These are phyloP conservation scores for Begonia fuchsioides DNA, from an alignment of 306 rosid species.

Conservation along the genomic window DNA sequence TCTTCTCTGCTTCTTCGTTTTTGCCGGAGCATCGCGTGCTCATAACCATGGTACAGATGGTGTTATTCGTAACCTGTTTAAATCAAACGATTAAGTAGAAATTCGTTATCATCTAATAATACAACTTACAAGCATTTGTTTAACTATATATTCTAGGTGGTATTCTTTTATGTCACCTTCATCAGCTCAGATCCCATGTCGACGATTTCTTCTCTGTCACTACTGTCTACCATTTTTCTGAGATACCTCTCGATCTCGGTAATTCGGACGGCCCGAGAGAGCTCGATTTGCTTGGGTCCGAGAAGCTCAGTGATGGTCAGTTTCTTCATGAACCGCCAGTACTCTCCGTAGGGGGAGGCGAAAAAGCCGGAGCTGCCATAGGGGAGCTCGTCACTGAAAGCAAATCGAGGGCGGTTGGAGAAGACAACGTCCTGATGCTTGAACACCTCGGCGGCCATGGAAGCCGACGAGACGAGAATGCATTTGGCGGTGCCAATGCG, in stretches of 20 bases:
- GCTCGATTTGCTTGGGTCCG: conserved; percentile 10
- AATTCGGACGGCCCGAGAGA: not conserved
- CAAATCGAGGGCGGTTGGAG: conserved; percentile 29
- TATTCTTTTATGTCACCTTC: conserved; percentile 22
- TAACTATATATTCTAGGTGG: not conserved
- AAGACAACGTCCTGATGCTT: conserved; percentile 42
- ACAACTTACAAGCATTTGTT: too few relatives aligned
- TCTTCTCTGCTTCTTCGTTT: conserved; percentile 29
- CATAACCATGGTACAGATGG: conserved; percentile 33
- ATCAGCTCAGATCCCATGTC: conserved; percentile 27
- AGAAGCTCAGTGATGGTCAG: conserved; percentile 57
- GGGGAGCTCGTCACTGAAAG: conserved; percentile 31
- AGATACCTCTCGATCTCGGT: conserved; percentile 31
- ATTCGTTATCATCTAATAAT: too few relatives aligned
- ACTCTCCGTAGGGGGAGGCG: conserved; percentile 49
- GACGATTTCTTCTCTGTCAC: conserved; percentile 10
- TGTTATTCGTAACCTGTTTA: conserved; percentile 11
- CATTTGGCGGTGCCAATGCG: conserved; percentile 39
- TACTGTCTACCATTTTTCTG: conserved; percentile 10
- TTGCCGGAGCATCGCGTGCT: conserved; percentile 17
- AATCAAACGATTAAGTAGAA: too few relatives aligned
- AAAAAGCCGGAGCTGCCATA: conserved; percentile 46
- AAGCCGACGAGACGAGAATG: conserved; percentile 47
- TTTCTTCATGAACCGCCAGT: conserved; percentile 67
- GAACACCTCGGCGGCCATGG: conserved; percentile 38